Percentiles rank a stretch among this genome's conserved stretches.
phyloP scores from a whole-genome alignment of 305 asterid species.

The Rubia peregrina region DNA sequence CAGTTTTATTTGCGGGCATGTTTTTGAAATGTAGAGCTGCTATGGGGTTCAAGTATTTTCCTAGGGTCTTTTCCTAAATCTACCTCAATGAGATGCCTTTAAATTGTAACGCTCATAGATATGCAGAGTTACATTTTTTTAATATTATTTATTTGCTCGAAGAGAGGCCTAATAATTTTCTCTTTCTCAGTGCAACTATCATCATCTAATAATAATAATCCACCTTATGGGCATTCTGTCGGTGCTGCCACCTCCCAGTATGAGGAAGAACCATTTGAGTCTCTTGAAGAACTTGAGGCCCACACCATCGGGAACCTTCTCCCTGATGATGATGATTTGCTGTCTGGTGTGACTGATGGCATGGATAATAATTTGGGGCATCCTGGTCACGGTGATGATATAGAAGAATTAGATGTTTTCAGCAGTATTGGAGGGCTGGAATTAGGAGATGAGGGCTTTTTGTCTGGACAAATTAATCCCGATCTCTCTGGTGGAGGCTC shows the following conservation, averaged over 20 bases:
- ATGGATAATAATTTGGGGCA: slow-evolving; percentile 40
- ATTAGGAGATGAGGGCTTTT: slow-evolving; percentile 86
- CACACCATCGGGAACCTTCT: slow-evolving; percentile 95
- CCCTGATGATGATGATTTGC: slow-evolving; percentile 92
- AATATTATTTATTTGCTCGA: background rate
- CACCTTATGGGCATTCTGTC: slow-evolving; percentile 52
- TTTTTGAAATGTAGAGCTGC: background rate
- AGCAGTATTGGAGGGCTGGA: slow-evolving; percentile 98
- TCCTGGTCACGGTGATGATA: slow-evolving; percentile 48
- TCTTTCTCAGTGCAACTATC: slow-evolving; percentile 64
- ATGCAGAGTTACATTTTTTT: background rate
- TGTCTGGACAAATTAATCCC: slow-evolving; percentile 37
- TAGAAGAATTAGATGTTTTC: slow-evolving; percentile 82
- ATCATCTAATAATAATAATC: slow-evolving; percentile 30
- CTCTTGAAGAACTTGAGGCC: slow-evolving; percentile 94
- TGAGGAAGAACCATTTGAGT: slow-evolving; percentile 83
- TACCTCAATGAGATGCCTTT: slow-evolving; percentile 8
- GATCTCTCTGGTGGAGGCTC: slow-evolving; percentile 41
- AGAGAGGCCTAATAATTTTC: slow-evolving; percentile 6
- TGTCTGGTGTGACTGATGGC: slow-evolving; percentile 92
- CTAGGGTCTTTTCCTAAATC: background rate
- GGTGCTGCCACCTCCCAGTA: slow-evolving; percentile 61
- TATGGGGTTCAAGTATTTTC: slow-evolving; percentile 10
- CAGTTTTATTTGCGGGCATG: background rate
- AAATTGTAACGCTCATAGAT: slow-evolving; percentile 6